Base-by-base conservation (phyloP, 768 basidiomycete genomes). In the Suillus americanus region DNA sequence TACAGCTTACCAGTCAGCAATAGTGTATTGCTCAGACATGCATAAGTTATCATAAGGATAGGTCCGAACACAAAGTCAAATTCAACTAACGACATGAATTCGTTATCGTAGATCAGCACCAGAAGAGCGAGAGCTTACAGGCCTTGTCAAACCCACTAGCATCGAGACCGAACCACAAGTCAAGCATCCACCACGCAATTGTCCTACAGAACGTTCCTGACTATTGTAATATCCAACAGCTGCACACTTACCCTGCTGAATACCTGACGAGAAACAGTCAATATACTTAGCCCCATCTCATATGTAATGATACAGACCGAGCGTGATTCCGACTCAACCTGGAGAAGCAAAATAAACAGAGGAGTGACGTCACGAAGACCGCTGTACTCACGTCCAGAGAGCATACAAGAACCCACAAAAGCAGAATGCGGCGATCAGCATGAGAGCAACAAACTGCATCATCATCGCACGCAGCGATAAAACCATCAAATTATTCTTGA, bases 131-230 rank as follows among this genome's bases (percentile, higher is more conserved):
- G 41, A 50, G 84, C 91, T 71, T 64, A 94, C 94, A 83, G 28
- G 95, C 86, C 71, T 81, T 82, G 67, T 92, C 86, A 70, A 99
- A 97, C 5, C 96, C 96, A 55, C 82, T 87, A 0, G 95, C 94
- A 76, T 98, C 97, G 7, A 99, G 83, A n/a, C 97, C 97, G 71
- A 99, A 98, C 86, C 87, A 94, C 12, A 95, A 75, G 72, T 96
- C 92, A 28, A 96, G 82, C 88, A 97, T 92, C 94, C 94, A 97
- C 95, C 94, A 97, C 0, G 90, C 88, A 62, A 96, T 93, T 35
- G 86, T 83, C 28, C 85, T 86, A 20, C 18, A 66, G 67, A 74
- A 61, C 33, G 48, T 62, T 37, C 51, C 3, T 4, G 12, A 23
- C n/a, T 37, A 16, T 9, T 56, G 28, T 20, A n/a, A 60, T 48